Evolutionary conservation across 2,329 filamentous ascomycete species (phyloP).

Genomic region (Phyllosticta citrichinensis): DNA sequence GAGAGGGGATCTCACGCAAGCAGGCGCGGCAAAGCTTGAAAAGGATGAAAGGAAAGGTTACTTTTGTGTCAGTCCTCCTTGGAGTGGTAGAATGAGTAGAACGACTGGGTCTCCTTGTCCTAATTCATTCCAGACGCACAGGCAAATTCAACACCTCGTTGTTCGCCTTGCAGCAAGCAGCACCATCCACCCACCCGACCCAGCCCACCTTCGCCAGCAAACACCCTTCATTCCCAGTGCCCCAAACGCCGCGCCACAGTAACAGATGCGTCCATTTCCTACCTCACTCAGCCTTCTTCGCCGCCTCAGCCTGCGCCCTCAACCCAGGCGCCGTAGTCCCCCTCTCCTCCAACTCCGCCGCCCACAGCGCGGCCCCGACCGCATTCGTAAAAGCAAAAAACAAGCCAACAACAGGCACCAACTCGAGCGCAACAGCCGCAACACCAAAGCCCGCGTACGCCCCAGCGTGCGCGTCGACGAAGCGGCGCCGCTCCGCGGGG

Average conservation of each 20-base stretch:
- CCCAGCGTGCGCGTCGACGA: constrained; percentile 58
- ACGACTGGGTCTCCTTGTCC: no score
- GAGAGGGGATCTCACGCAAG: no score
- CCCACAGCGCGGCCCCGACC: constrained; percentile 90
- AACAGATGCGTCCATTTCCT: neutral
- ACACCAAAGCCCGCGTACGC: constrained; percentile 74
- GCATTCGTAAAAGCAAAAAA: constrained; percentile 86
- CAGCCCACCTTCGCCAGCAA: no score
- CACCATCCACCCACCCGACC: no score
- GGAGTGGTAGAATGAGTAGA: no score
- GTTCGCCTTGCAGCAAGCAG: no score
- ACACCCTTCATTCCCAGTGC: neutral
- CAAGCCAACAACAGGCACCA: constrained; percentile 73
- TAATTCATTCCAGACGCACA: no score
- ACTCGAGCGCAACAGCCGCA: constrained; percentile 69
- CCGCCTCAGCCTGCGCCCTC: constrained; percentile 22
- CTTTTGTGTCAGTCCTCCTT: no score
- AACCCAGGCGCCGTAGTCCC: constrained; percentile 26
- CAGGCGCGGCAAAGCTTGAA: no score
- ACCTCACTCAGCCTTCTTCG: constrained; percentile 6
- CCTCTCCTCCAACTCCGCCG: constrained; percentile 63
- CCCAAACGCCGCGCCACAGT: neutral
- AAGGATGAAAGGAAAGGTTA: no score
- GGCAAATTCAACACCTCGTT: no score
- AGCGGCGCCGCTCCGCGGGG: constrained; percentile 52